Conservation (phyloP, 2,329 filamentous ascomycete species). For the Aspergillus neoniger region DNA sequence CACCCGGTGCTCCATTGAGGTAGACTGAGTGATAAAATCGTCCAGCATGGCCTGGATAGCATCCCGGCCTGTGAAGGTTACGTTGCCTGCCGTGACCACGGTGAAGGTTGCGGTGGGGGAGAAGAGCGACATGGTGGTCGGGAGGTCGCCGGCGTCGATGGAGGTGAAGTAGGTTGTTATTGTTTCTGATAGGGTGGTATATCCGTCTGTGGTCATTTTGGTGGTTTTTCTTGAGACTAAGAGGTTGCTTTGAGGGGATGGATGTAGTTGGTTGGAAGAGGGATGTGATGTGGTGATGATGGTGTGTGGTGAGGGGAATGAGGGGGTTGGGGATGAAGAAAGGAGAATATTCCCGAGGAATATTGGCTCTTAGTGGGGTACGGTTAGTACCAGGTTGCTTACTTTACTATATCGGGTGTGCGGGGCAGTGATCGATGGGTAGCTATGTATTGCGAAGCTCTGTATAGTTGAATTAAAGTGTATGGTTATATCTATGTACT, state of each 20-base stretch:
- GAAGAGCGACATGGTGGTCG: not conserved
- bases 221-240: not conserved
- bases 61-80: not conserved
- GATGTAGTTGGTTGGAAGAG: not conserved
- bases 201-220: not conserved
- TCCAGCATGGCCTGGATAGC: constrained; percentile 5
- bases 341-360: not conserved
- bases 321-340: not conserved
- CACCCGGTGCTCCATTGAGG: constrained; percentile 5
- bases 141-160: constrained; percentile 1
- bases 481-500: not conserved
- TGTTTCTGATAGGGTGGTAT: not conserved
- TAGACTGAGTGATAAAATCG: not conserved
- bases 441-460: not conserved
- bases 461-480: not conserved
- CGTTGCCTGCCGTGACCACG: not conserved
- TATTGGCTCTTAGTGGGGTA: too few relatives aligned
- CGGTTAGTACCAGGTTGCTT: too few relatives aligned
- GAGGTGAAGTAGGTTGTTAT: constrained; percentile 3
- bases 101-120: constrained; percentile 11
- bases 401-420: too few relatives aligned
- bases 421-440: too few relatives aligned
- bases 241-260: not conserved
- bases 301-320: not conserved
- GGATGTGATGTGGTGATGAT: too few relatives aligned